Evolutionary conservation across 1,284 basidiomycete genomes (phyloP).

Genomic region (Ganoderma lucidum): DNA sequence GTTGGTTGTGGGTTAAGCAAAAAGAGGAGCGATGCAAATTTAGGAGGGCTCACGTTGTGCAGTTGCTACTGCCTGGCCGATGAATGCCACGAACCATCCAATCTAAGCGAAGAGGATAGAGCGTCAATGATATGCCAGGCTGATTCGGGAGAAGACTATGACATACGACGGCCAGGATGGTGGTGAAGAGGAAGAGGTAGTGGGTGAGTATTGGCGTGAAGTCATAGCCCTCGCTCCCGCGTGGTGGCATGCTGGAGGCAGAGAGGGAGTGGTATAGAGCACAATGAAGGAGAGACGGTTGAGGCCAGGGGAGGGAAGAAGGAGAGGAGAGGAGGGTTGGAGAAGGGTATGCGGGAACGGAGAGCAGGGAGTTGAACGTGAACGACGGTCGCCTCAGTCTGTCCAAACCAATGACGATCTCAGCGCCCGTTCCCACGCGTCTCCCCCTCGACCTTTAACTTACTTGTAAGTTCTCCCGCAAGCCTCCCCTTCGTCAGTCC

Average conservation of each 20-base stretch:
- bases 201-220: slow-evolving; percentile 89
- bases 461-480: neutral
- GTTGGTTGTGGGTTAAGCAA: slow-evolving; percentile 5
- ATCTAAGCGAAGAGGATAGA: slow-evolving; percentile 51
- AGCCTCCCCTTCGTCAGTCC: neutral
- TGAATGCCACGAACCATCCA: slow-evolving; percentile 94
- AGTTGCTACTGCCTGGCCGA: slow-evolving; percentile 78
- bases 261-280: slow-evolving; percentile 7
- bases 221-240: slow-evolving; percentile 70
- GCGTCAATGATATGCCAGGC: slow-evolving; percentile 20
- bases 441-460: neutral
- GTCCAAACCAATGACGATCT: slow-evolving; percentile 19
- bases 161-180: slow-evolving; percentile 80
- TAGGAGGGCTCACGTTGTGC: slow-evolving; percentile 59
- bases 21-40: neutral
- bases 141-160: slow-evolving; percentile 7
- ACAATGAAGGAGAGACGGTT: slow-evolving; percentile 11
- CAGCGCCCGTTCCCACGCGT: slow-evolving; percentile 19
- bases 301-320: slow-evolving; percentile 12
- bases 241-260: slow-evolving; percentile 51
- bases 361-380: slow-evolving; percentile 29
- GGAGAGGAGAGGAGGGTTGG: slow-evolving; percentile 14
- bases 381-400: slow-evolving; percentile 11
- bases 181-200: slow-evolving; percentile 89
- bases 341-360: slow-evolving; percentile 26